These are phyloP conservation scores for Stentor roeselii DNA, from an alignment of 73 alveolate genomes.

Conservation along the genomic window DNA sequence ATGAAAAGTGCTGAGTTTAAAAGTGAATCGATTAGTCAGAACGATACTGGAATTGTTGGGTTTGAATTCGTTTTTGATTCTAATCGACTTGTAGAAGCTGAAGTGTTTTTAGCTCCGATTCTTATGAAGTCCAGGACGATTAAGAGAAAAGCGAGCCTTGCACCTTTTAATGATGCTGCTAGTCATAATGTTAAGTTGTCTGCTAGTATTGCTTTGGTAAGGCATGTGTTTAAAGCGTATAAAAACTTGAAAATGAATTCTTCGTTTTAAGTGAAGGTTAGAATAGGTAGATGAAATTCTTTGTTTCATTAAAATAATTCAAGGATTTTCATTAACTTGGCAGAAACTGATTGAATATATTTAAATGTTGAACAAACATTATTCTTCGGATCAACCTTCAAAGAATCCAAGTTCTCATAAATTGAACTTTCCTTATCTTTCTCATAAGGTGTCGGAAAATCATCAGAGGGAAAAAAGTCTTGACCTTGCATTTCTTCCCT, in stretches of 20 bases:
- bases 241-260: background rate
- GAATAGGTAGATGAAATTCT: no score
- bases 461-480: background rate
- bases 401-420: background rate
- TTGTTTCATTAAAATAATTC: no score
- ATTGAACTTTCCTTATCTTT: background rate
- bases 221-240: background rate
- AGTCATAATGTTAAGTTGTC: background rate
- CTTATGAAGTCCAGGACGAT: background rate
- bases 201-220: background rate
- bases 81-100: background rate
- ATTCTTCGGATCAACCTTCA: background rate
- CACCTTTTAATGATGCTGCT: background rate
- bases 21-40: background rate
- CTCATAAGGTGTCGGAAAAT: background rate
- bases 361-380: background rate
- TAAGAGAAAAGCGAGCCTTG: background rate
- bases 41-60: background rate
- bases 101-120: background rate
- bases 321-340: no score
- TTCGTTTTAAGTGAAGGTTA: background rate
- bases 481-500: background rate
- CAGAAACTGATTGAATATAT: no score
- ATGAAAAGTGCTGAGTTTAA: background rate
- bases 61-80: background rate